A percentile compares a stretch with the other conserved stretches of the same genome.
Conservation (phyloP, 2,329 filamentous ascomycete species). For the Scedosporium boydii region DNA sequence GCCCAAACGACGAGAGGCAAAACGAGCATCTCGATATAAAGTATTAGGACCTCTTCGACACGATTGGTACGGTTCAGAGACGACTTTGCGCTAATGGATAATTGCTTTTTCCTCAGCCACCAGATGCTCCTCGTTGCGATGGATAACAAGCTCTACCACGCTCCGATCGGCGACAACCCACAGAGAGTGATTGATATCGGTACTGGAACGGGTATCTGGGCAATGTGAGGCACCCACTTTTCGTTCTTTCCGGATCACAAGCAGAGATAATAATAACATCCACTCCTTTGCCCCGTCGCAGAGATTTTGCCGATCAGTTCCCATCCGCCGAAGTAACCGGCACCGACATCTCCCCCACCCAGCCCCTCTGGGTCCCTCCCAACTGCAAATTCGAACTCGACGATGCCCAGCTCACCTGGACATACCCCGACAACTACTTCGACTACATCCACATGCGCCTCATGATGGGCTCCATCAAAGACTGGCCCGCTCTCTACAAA, state of each 20-base stretch:
- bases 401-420: conserved; percentile 31
- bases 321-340: conserved; percentile 34
- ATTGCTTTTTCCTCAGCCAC: conserved; percentile 11
- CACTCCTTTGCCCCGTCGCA: conserved; percentile 13
- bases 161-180: conserved; percentile 13
- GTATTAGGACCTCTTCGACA: conserved; percentile 6
- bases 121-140: conserved; percentile 13
- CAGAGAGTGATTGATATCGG: conserved; percentile 40
- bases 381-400: conserved; percentile 26
- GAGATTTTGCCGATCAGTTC: conserved; percentile 36
- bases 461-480: conserved; percentile 46
- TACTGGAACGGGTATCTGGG: conserved; percentile 49
- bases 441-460: conserved; percentile 51
- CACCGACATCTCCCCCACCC: conserved; percentile 47
- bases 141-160: conserved; percentile 14
- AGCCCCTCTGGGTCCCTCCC: conserved; percentile 39
- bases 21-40: conserved; percentile 12
- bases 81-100: background rate
- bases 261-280: background rate
- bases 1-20: conserved; percentile 11
- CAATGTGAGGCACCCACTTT: conserved; percentile 15
- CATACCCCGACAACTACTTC: conserved; percentile 30
- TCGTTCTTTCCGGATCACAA: no score
- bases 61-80: background rate
- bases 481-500: conserved; percentile 45